phyloP scores from a whole-genome alignment of 2,329 filamentous ascomycete species.

The Xylaria sp. region DNA sequence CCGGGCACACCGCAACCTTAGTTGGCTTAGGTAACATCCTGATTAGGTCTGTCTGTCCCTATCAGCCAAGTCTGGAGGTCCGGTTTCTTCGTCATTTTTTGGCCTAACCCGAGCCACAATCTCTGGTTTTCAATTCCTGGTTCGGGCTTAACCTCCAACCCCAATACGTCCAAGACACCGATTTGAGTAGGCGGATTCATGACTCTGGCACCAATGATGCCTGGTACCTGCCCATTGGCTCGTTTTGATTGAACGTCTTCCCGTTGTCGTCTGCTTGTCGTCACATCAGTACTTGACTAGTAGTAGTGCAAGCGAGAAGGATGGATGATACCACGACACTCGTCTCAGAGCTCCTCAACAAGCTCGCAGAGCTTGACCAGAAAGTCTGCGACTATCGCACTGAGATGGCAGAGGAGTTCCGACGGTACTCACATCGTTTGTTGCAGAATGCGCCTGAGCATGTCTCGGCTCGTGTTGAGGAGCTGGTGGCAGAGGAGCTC shows the following conservation, averaged over 20 bases:
- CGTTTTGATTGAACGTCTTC: constrained; percentile 28
- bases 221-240: constrained; percentile 28
- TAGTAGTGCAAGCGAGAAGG: constrained; percentile 39
- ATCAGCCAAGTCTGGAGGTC: constrained; percentile 11
- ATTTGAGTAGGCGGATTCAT: constrained; percentile 5
- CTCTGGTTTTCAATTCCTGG: constrained; percentile 11
- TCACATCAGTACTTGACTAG: constrained; percentile 12
- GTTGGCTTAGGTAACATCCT: constrained; percentile 11
- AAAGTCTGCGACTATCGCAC: constrained; percentile 67
- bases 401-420: constrained; percentile 68
- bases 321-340: constrained; percentile 63
- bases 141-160: constrained; percentile 10
- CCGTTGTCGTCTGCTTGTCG: constrained; percentile 16
- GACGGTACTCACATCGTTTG: constrained; percentile 62
- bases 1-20: constrained; percentile 12
- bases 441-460: constrained; percentile 60
- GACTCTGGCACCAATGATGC: constrained; percentile 25
- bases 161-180: constrained; percentile 14
- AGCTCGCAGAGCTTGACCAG: constrained; percentile 66
- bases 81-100: constrained; percentile 10
- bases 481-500: constrained; percentile 58
- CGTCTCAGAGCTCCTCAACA: constrained; percentile 63
- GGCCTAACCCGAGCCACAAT: constrained; percentile 14
- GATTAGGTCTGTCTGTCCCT: constrained; percentile 9
- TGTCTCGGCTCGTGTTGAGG: constrained; percentile 59